Evolutionary conservation across 1,284 basidiomycete species (phyloP), one percentile per base, ranked within the genome.

Genomic region (Lignosus rhinocerotis): DNA sequence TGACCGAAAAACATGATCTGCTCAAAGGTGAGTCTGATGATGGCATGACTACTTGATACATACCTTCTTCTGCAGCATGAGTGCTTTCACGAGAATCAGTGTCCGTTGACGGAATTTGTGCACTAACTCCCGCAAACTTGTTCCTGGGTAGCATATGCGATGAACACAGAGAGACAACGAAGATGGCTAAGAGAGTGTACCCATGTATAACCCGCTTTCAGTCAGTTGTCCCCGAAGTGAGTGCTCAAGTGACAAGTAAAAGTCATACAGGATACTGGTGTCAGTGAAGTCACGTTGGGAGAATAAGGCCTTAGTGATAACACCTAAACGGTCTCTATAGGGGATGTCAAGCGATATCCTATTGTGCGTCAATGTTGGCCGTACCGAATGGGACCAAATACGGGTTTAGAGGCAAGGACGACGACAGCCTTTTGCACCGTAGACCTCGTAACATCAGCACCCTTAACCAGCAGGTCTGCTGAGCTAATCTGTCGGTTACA

Each of bases 341-440:
- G 10, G 43, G 17, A n/a, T 10, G 31, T 19, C 38, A n/a, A 10
- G 16, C 16, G 9, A 19, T 45, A 36, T 11, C 3, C 11, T 3
- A 50, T 14, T 12, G n/a, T 25, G 25, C 17, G 19, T 10, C 2
- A 5, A 10, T 30, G 9, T n/a, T 3, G 14, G 11, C 66, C 80
- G 33, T 50, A 89, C 88, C 91, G 81, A 74, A 93, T 91, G 39
- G 90, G 90, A 21, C 92, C 93, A 70, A 96, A 96, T 1, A 95
- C 83, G 0, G 93, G 93, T 68, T 93, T 93, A 5, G 88, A 89
- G 2, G 94, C 95, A 36, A 99, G 80, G 2, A 99, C 92, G 0
- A 99, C 93, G 3, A 99, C 92, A 0, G 97, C 96, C 72, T 99
- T 99, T 73, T 99, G 96, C 0, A 99, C 96, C 14, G 91, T 98